Conservation (phyloP, 2,329 filamentous ascomycete genomes). For the Colletotrichum cordylinicola region DNA sequence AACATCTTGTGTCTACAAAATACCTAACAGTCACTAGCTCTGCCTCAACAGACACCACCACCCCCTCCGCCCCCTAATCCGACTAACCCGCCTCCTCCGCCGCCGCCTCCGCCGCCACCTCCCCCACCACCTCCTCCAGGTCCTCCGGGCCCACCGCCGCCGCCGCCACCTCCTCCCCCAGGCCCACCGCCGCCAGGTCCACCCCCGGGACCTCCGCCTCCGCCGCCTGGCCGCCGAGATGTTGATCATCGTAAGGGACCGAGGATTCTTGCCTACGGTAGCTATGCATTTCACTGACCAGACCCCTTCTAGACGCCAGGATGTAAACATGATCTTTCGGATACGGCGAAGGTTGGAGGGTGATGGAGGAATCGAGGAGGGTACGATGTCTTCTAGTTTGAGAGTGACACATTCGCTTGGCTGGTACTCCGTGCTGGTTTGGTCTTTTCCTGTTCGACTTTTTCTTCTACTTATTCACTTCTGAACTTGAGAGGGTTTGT, state of each 20-base stretch:
- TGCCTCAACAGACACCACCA: not conserved
- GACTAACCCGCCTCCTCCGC: not conserved
- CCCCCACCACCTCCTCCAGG: not conserved
- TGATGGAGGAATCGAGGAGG: not conserved
- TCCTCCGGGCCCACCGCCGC: not conserved
- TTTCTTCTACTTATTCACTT: not conserved
- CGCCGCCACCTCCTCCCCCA: not conserved
- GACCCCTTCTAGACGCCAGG: not conserved
- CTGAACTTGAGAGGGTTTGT: too few species aligned
- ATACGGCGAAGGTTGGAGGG: not conserved
- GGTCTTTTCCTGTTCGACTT: too few species aligned
- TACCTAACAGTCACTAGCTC: not conserved
- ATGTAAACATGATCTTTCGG: not conserved
- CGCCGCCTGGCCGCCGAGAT: not conserved
- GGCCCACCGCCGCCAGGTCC: not conserved
- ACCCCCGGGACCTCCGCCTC: not conserved
- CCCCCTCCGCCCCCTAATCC: not conserved
- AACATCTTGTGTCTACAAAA: too few species aligned
- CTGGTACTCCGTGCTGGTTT: not conserved
- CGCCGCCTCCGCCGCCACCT: not conserved
- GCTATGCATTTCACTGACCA: not conserved
- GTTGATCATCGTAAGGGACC: not conserved
- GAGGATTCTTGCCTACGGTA: not conserved
- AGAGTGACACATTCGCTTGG: not conserved
- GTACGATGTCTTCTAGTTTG: not conserved